Evolutionary conservation across 2,329 filamentous ascomycete species (phyloP), one percentile per base, ranked within the genome.

Genomic region (Juglanconis juglandina): DNA sequence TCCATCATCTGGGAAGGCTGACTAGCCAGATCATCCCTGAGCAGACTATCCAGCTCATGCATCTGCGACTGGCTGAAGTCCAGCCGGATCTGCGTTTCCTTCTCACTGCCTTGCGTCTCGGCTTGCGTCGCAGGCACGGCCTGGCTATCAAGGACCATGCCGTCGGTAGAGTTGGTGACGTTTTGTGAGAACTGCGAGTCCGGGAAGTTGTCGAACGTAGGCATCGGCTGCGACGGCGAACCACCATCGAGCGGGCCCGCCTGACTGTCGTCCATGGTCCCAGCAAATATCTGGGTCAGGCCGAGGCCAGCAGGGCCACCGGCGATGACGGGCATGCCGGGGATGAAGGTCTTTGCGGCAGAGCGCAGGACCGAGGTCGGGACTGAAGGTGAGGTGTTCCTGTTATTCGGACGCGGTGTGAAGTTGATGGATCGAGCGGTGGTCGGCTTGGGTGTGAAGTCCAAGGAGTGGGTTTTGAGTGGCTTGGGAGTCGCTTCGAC

Each of bases 241-340:
- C n/a, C 30, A 37, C 67, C 67, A 37, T 62, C 68, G 13, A 64
- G 64, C 13, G 69, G 67, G 17, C 66, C 67, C 58, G 66, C 67
- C 66, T 85, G 81, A 66, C 81, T 85, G 71, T 79, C 86, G 52
- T 90, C 92, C 86, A 97, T 89, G 1, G 92, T 96, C 11, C 91
- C 91, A 5, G 90, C 90, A 70, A 96, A 97, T 64, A 95, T 94
- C 68, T 96, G 93, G 0, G 92, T 96, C 49, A 96, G 80, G 9
- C 91, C 90, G 47, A 96, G 76, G 3, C 86, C 86, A 41, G 85
- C 86, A 30, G 85, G 80, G 0, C 80, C 83, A 30, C 75, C 75
- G 8, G 68, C 68, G 6, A 80, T 73, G 4, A 87, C 79, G 2
- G 87, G 84, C 24, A 91, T 75, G 1, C 87, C 87, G 3, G 88